Base-by-base conservation (phyloP, 2,329 filamentous ascomycete species). In the Exophiala oligosperma region DNA sequence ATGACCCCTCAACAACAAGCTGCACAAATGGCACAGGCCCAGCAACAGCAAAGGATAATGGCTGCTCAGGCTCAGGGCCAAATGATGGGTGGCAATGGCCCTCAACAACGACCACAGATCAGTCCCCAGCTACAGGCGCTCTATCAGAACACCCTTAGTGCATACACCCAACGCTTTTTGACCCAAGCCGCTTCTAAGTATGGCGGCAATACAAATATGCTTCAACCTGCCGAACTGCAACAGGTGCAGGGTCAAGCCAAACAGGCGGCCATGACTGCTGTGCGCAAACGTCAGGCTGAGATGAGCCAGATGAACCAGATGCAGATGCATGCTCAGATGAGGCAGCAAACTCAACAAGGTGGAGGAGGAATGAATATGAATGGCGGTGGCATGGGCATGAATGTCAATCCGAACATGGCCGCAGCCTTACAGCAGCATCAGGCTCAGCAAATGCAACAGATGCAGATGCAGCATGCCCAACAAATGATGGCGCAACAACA, bases 371-470 rank as follows among this genome's bases (percentile, higher is more conserved):
- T 64, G 62, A 58, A 57, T n/a, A 61, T 56, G 29, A 61, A 55
- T 17, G 54, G 56, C 9, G 26, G 23, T 12, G 24, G 9, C 6
- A 65, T 63, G 57, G 54, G 56, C 21, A 62, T 64, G 57, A 56
- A 57, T 21, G 49, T 60, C 28, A 61, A 57, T 40, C 56, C 57
- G 8, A 66, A 64, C 50, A 64, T 67, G 63, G 63, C 62, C 6
- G 52, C 50, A 9, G 56, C 56, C 28, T 55, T 66, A 17, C 60
- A 61, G 28, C 60, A 66, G 46, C 64, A 65, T 29, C 63, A 66
- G 29, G 57, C 58, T 4, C 65, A 65, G 29, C 64, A 67, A n/a
- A 64, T 64, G 59, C 65, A 67, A 41, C 62, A 66, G 50, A 54
- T 62, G 57, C 64, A 66, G 40, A 57, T 65, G 52, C 64, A 66